Evolutionary conservation across 2,329 filamentous ascomycete genomes (phyloP), one percentile per base, ranked within the genome.

Genomic region (Ceratocystis destructans): DNA sequence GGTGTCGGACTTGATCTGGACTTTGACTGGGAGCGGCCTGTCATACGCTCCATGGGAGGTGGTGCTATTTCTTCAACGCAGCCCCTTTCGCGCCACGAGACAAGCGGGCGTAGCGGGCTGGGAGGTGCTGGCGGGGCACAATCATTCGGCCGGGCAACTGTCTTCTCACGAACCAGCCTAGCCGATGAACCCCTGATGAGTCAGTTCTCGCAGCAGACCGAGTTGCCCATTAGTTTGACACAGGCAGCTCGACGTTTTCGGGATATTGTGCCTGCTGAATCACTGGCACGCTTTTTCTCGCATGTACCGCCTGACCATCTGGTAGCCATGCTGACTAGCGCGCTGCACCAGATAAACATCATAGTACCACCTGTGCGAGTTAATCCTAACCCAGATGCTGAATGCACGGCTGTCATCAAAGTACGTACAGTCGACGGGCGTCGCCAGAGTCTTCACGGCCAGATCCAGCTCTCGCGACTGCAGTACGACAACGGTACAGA

Each of bases 201-300:
- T 68, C 94, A 97, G 74, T 97, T 97, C 80, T 88, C 89, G 3
- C 81, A 87, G 63, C 85, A 81, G 2, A 91, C 90, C 0, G 83
- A 86, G 5, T 86, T 96, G 0, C 90, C 92, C 0, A 78, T 96
- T 69, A 89, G 85, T 57, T 82, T 95, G 50, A 99, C 94, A 0
- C 94, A 99, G 75, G 87, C 88, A 69, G 94, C 94, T 2, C 88
- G 88, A 37, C 85, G 83, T 57, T 99, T 97, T 80, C 84, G 84
- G 70, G 94, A 99, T 74, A 95, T 99, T 71, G 85, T 96, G 55
- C 95, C 94, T 0, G 81, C 88, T 6, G 89, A 95, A 73, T 86
- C 89, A 0, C 83, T 99, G 69, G 93, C 93, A 5, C 88, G 92
- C 66, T 99, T 99, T 81, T 92, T 94, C 76, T 96, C 92, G 0